Evolutionary conservation across 495 filamentous ascomycete species (phyloP).

Genomic region (Chaetomidium leptoderma): DNA sequence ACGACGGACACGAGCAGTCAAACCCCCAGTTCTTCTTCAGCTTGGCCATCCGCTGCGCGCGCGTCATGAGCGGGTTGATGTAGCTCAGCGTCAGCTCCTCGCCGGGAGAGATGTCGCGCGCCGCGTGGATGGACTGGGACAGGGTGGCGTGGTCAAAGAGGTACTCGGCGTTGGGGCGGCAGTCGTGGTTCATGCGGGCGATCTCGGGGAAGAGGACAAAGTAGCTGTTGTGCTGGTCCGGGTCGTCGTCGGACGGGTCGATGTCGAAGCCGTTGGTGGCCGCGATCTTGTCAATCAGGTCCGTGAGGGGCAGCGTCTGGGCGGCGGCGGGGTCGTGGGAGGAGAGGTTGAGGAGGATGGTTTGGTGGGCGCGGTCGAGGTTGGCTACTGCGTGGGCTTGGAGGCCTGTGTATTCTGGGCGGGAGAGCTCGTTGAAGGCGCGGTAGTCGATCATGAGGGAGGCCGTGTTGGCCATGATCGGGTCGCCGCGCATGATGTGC

Average conservation of each 20-base stretch:
- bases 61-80: slow-evolving; percentile 35
- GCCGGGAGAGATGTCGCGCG: slow-evolving; percentile 32
- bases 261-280: slow-evolving; percentile 39
- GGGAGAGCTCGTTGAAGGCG: slow-evolving; percentile 28
- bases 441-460: slow-evolving; percentile 37
- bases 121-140: slow-evolving; percentile 36
- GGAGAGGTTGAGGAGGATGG: slow-evolving; percentile 29
- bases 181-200: slow-evolving; percentile 45
- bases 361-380: slow-evolving; percentile 26
- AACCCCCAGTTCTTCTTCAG: slow-evolving; percentile 40
- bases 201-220: slow-evolving; percentile 34
- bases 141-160: slow-evolving; percentile 35
- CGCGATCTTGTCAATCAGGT: slow-evolving; percentile 24
- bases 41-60: slow-evolving; percentile 23
- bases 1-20: slow-evolving; percentile 35
- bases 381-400: slow-evolving; percentile 26
- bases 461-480: slow-evolving; percentile 35
- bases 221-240: slow-evolving; percentile 28
- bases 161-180: slow-evolving; percentile 44
- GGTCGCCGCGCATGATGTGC: slow-evolving; percentile 29
- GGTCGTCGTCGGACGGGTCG: slow-evolving; percentile 24
- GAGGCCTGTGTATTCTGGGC: slow-evolving; percentile 23
- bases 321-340: slow-evolving; percentile 17
- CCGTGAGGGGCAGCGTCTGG: slow-evolving; percentile 16
- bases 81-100: slow-evolving; percentile 42